Conservation (phyloP, 2,329 filamentous ascomycete species). For the Neopestalotiopsis rosae region DNA sequence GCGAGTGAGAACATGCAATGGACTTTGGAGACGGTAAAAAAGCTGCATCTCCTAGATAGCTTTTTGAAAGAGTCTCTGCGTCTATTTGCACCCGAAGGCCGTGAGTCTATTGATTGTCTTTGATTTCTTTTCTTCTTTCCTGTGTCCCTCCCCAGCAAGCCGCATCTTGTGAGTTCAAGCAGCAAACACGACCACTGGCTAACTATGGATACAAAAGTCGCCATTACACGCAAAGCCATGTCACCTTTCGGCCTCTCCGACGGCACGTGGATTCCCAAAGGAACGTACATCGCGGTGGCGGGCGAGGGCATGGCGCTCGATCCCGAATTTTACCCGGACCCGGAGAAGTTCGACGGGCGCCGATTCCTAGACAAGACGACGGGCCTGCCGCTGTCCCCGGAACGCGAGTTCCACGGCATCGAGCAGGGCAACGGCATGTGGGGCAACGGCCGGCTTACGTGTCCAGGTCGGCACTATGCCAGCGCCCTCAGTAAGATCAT, state of each 20-base stretch:
- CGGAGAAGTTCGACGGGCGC: conserved; percentile 14
- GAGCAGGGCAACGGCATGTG: conserved; percentile 20
- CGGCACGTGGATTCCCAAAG: conserved; percentile 1
- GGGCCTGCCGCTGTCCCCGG: background rate
- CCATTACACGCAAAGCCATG: background rate
- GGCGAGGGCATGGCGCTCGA: conserved; percentile 6
- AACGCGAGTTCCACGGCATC: conserved; percentile 13
- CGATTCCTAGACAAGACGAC: conserved; percentile 8
- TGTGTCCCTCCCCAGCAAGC: too few relatives aligned
- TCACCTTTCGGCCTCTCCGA: conserved; percentile 6
- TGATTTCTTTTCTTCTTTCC: too few relatives aligned
- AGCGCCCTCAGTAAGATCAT: conserved; percentile 20
- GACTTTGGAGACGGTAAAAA: conserved; percentile 3
- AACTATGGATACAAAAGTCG: background rate
- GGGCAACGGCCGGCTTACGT: conserved; percentile 20
- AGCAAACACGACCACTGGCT: too few relatives aligned
- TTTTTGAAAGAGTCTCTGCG: conserved; percentile 23
- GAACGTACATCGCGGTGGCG: background rate
- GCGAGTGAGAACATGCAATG: conserved; percentile 11
- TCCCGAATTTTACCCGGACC: conserved; percentile 10
- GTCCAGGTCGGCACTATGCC: conserved; percentile 20
- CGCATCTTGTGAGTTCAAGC: too few relatives aligned
- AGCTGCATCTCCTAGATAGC: conserved; percentile 19
- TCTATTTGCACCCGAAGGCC: conserved; percentile 9
- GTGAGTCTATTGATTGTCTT: conserved; percentile 1